These are phyloP conservation scores for Leccinum uliginosum DNA, from an alignment of 768 basidiomycete species.

Conservation along the genomic window DNA sequence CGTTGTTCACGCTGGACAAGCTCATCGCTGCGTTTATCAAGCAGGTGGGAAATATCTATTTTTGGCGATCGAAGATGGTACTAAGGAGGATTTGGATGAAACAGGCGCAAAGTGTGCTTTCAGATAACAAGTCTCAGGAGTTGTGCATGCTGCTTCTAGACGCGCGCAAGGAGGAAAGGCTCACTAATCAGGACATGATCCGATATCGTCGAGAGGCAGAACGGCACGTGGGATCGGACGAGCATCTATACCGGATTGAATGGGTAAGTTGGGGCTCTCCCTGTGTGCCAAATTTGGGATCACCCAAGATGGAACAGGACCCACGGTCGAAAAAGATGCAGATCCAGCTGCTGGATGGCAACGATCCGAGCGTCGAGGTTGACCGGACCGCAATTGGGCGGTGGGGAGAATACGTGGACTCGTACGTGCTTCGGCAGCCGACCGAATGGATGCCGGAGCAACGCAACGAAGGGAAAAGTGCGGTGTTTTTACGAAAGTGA, in stretches of 20 bases:
- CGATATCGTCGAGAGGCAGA: constrained; percentile 80
- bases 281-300: constrained; percentile 5
- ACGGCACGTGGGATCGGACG: constrained; percentile 66
- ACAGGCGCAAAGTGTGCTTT: constrained; percentile 82
- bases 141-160: constrained; percentile 71
- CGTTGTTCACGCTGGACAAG: constrained; percentile 92
- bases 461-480: constrained; percentile 32
- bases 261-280: constrained; percentile 53
- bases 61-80: not conserved
- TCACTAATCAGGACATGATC: constrained; percentile 63
- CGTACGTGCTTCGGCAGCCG: constrained; percentile 64
- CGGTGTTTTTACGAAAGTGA: constrained; percentile 58
- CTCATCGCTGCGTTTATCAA: constrained; percentile 85
- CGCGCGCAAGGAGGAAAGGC: constrained; percentile 48
- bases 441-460: constrained; percentile 64
- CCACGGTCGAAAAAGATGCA: constrained; percentile 50
- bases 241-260: constrained; percentile 73
- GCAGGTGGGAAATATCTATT: constrained; percentile 52
- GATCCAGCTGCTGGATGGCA: constrained; percentile 54
- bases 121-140: constrained; percentile 84
- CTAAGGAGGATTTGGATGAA: constrained; percentile 6
- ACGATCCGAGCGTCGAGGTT: constrained; percentile 62
- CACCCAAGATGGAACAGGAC: constrained; percentile 39
- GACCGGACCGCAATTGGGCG: constrained; percentile 47
- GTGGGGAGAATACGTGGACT: constrained; percentile 73